Evolutionary conservation across 192 early-diverging fungal species (phyloP).

Genomic region (Coemansia sp.): DNA sequence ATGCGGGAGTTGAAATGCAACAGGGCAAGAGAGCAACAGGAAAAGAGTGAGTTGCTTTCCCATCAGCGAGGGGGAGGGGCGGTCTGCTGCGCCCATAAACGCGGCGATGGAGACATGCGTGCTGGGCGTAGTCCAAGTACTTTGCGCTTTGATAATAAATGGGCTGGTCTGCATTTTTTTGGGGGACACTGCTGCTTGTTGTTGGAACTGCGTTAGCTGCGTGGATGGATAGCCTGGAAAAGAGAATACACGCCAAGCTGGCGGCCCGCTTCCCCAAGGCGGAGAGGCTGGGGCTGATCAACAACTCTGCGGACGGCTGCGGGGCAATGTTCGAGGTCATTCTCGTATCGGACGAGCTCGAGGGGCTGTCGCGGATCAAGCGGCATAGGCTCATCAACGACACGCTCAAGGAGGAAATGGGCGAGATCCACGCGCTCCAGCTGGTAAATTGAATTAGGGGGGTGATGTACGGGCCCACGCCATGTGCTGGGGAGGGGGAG

Average conservation of each 20-base stretch:
- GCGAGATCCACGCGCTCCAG: constrained; percentile 65
- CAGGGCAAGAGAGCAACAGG: neutral
- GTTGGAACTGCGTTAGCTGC: too few relatives aligned
- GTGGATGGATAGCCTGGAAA: constrained; percentile 3
- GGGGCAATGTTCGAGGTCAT: constrained; percentile 85
- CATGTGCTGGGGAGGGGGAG: too few relatives aligned
- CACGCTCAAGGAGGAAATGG: constrained; percentile 75
- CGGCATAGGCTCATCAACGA: constrained; percentile 83
- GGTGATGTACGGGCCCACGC: too few relatives aligned
- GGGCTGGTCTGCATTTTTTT: too few relatives aligned
- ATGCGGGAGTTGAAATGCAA: neutral
- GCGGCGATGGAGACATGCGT: too few relatives aligned
- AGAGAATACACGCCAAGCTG: constrained; percentile 8
- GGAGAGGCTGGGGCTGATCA: too few relatives aligned
- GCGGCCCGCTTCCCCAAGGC: neutral
- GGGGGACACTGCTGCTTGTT: too few relatives aligned
- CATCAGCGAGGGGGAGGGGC: too few relatives aligned
- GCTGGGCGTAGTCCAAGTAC: too few relatives aligned
- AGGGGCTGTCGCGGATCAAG: constrained; percentile 61
- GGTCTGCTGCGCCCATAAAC: too few relatives aligned
- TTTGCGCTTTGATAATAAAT: too few relatives aligned
- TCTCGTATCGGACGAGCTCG: constrained; percentile 67
- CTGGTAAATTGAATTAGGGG: constrained; percentile 14
- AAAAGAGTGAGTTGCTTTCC: neutral
- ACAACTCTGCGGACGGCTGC: constrained; percentile 63